Percentiles rank a stretch among this genome's conserved stretches.
These are phyloP conservation scores for Kazachstania psychrophila DNA, from an alignment of 805 yeast species.

Conservation along the genomic window DNA sequence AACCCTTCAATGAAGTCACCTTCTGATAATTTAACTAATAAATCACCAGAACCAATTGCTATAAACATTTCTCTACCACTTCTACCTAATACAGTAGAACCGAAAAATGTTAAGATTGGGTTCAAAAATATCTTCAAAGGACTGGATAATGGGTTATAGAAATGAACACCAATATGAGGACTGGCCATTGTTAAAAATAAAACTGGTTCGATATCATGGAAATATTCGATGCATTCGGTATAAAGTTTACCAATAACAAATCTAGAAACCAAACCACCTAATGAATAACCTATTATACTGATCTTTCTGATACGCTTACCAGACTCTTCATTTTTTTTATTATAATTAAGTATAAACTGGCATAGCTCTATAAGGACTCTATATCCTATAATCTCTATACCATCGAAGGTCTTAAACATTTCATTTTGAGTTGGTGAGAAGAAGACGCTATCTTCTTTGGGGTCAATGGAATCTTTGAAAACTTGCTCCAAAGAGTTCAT, in stretches of 20 bases:
- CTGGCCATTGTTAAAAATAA: constrained; percentile 64
- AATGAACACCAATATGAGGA: constrained; percentile 60
- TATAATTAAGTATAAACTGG: constrained; percentile 32
- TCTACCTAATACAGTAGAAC: constrained; percentile 49
- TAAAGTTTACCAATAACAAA: constrained; percentile 63
- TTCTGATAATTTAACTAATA: constrained; percentile 35
- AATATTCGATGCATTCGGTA: constrained; percentile 42
- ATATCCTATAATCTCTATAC: constrained; percentile 63
- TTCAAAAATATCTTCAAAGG: constrained; percentile 15
- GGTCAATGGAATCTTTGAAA: constrained; percentile 32
- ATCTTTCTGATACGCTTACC: constrained; percentile 33
- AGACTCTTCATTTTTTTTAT: constrained; percentile 9
- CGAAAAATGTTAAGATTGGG: constrained; percentile 37
- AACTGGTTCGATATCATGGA: constrained; percentile 54
- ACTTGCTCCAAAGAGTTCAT: constrained; percentile 39
- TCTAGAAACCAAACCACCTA: constrained; percentile 80
- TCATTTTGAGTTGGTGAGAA: constrained; percentile 53
- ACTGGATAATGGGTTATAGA: constrained; percentile 34
- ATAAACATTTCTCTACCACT: constrained; percentile 73
- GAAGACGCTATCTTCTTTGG: constrained; percentile 35
- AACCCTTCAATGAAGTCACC: constrained; percentile 48
- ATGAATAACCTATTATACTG: constrained; percentile 77
- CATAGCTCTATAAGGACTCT: constrained; percentile 60
- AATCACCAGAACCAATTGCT: constrained; percentile 31
- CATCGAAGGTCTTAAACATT: constrained; percentile 76